Base-by-base conservation (phyloP, 352 stramenopile genomes). In the Saprolegnia parasitica region DNA sequence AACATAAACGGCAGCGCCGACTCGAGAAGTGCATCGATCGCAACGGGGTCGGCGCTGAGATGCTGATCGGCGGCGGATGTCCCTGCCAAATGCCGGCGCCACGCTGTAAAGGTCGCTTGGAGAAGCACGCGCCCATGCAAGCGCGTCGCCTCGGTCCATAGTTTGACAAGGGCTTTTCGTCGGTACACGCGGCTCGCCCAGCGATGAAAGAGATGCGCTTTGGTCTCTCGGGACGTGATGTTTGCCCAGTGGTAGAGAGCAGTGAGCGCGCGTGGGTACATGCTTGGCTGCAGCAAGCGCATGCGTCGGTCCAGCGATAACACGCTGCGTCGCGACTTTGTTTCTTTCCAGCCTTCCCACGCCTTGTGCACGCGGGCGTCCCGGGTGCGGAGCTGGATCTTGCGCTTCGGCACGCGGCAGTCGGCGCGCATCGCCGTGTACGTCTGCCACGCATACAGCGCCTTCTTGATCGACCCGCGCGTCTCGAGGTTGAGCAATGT, bases 311-410 rank as follows among this genome's bases (percentile, higher is more conserved):
- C 63, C 4, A 70, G 21, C 13, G 49, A 20, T 2, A 39, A 20
- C 37, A 70, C 40, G 16, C 50, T 52, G 35, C 37, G 63, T 5
- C 63, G 45, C 13, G 63, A 35, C n/a, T 40, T 39, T n/a, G 47
- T 46, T 70, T 70, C 50, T 23, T 70, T 70, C 63, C 63, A 70
- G 8, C 42, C 63, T 62, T 70, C 63, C 63, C 63, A 70, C 21
- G 63, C 21, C 40, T 40, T 26, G 15, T 21, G 20, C 20, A 40
- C 15, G 20, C 47, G 63, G 5, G 18, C 6, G 13, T 54, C 13
- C 6, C 50, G 26, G 13, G 63, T 61, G 15, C 37, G 46, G n/a
- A 55, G 29, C 11, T 18, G 23, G 3, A 70, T 52, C n/a, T 57
- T 58, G 32, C 46, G 63, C 26, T 70, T 70, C 37, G 54, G 63